Percentiles rank a stretch among this genome's conserved stretches.
phyloP scores from a whole-genome alignment of 192 early-diverging fungal species.

The Obelidium mucronatum region DNA sequence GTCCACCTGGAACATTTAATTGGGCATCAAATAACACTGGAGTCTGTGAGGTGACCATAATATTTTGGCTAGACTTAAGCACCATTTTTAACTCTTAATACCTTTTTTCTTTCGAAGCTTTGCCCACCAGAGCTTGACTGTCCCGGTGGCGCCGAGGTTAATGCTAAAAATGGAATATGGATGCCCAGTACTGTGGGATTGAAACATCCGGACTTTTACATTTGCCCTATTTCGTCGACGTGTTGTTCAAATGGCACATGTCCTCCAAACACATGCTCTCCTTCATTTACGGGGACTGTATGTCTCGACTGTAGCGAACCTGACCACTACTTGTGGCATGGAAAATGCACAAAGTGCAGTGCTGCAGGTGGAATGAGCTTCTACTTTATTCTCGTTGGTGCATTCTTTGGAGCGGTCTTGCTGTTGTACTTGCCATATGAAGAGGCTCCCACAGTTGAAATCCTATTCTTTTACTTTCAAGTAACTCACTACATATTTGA shows the following conservation, averaged over 20 bases:
- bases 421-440: conserved; percentile 24
- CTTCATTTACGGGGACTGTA: conserved; percentile 14
- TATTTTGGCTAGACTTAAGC: neutral
- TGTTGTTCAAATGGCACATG: conserved; percentile 24
- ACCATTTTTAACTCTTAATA: too few relatives aligned
- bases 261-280: conserved; percentile 1
- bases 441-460: conserved; percentile 33
- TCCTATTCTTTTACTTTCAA: conserved; percentile 41
- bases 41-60: neutral
- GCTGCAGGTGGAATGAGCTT: neutral
- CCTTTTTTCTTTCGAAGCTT: neutral
- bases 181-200: neutral
- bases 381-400: conserved; percentile 6
- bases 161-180: conserved; percentile 15
- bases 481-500: conserved; percentile 32
- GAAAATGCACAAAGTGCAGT: conserved; percentile 26
- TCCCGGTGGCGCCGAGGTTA: conserved; percentile 20
- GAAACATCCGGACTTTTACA: conserved; percentile 9
- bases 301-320: conserved; percentile 31
- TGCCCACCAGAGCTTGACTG: conserved; percentile 10
- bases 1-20: conserved; percentile 17
- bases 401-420: conserved; percentile 15
- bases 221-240: conserved; percentile 11
- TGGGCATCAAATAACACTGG: conserved; percentile 18
- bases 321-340: conserved; percentile 15